Conservation (phyloP, 495 filamentous ascomycete genomes). For the Aspergillus baeticus region DNA sequence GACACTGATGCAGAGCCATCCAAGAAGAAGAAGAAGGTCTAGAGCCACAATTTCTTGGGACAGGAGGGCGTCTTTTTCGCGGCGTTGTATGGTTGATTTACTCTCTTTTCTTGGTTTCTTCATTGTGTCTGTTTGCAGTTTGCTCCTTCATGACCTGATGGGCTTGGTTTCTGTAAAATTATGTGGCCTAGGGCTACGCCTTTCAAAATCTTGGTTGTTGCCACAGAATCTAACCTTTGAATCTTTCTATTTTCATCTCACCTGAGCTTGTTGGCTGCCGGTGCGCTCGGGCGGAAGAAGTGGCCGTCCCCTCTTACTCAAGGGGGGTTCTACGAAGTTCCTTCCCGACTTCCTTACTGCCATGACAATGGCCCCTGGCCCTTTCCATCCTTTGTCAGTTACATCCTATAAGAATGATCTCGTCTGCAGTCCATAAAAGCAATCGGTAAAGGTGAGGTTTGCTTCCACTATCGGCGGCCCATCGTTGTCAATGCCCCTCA, state of each 20-base stretch:
- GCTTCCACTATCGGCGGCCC: neutral
- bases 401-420: constrained; percentile 13
- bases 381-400: constrained; percentile 1
- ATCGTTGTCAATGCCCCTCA: constrained; percentile 26
- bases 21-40: constrained; percentile 52
- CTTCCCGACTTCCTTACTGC: constrained; percentile 8
- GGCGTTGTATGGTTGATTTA: constrained; percentile 39
- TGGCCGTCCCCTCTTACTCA: constrained; percentile 6
- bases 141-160: constrained; percentile 43
- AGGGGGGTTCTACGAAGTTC: constrained; percentile 12
- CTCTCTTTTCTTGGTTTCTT: constrained; percentile 14
- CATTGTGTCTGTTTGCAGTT: constrained; percentile 25
- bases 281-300: constrained; percentile 5
- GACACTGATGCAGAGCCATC: constrained; percentile 44
- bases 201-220: constrained; percentile 24
- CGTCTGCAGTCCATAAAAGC: neutral
- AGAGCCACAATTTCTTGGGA: constrained; percentile 37
- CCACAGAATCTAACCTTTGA: constrained; percentile 13
- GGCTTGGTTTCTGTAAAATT: constrained; percentile 50
- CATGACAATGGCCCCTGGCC: constrained; percentile 12
- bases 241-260: constrained; percentile 7
- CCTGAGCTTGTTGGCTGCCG: constrained; percentile 1
- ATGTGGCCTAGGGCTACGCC: constrained; percentile 35
- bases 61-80: constrained; percentile 42
- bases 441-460: constrained; percentile 1